phyloP scores from a whole-genome alignment of 306 rosid genomes.

The Herpetospermum pedunculosum region DNA sequence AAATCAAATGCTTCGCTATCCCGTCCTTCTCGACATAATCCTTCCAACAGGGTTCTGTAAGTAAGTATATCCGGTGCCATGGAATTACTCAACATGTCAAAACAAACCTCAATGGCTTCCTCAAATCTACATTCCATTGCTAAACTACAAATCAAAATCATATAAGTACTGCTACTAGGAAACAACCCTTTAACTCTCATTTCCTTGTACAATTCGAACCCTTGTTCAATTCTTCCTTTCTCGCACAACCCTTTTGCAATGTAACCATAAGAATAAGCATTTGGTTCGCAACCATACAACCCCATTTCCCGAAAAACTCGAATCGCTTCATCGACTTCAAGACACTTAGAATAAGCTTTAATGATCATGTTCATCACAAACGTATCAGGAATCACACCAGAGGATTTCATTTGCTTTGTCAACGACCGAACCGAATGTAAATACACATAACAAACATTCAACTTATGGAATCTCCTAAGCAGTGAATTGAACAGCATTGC shows the following conservation, averaged over 20 bases:
- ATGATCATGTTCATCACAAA: constrained; percentile 77
- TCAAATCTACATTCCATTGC: constrained; percentile 51
- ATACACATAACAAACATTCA: constrained; percentile 54
- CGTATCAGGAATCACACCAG: constrained; percentile 73
- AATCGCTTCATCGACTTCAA: constrained; percentile 69
- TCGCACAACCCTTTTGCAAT: constrained; percentile 76
- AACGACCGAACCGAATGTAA: constrained; percentile 58
- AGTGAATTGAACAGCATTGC: constrained; percentile 43
- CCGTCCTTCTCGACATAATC: constrained; percentile 58
- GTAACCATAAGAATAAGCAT: constrained; percentile 61
- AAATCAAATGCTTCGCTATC: constrained; percentile 48
- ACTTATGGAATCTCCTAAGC: constrained; percentile 60
- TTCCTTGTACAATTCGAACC: constrained; percentile 58
- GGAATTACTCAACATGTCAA: constrained; percentile 60
- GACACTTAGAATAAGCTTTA: constrained; percentile 69
- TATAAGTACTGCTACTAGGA: constrained; percentile 52
- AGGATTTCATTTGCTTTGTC: constrained; percentile 65
- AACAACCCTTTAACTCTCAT: constrained; percentile 49
- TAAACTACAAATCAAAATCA: constrained; percentile 57
- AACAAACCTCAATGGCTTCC: constrained; percentile 50
- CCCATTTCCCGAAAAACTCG: constrained; percentile 74
- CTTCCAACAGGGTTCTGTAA: constrained; percentile 68
- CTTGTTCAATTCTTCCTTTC: constrained; percentile 78
- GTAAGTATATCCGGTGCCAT: constrained; percentile 74
- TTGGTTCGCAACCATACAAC: constrained; percentile 73